A percentile compares a stretch with the other conserved stretches of the same genome.
Conservation (phyloP, 441 rosid species). For the Pelargonium citronellum region DNA sequence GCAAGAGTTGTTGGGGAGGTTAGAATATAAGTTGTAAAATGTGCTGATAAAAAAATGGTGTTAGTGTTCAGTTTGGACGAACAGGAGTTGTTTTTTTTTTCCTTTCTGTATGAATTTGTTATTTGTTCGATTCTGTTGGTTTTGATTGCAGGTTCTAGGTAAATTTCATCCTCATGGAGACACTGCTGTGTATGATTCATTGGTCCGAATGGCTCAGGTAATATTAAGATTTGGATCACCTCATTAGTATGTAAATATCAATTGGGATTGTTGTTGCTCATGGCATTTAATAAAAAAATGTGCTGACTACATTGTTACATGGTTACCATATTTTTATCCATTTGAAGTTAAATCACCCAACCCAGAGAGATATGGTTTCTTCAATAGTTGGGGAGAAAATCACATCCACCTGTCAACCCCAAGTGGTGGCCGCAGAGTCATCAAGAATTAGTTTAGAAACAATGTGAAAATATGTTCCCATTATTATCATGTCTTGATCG, state of each 20-base stretch:
- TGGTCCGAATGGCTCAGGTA: conserved; percentile 99
- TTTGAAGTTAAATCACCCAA: background rate
- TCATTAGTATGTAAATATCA: background rate
- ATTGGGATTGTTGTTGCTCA: too few species aligned
- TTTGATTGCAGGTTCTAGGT: conserved; percentile 64
- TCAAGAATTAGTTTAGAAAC: background rate
- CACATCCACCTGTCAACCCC: background rate
- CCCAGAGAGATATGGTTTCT: background rate
- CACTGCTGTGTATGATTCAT: conserved; percentile 82
- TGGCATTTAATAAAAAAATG: background rate
- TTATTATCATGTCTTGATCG: background rate
- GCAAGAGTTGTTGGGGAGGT: conserved; percentile 99
- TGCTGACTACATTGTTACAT: background rate
- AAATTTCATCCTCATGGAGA: conserved; percentile 98
- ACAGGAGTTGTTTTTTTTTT: background rate
- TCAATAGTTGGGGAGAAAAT: too few species aligned
- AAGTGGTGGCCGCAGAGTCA: background rate
- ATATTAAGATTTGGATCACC: background rate
- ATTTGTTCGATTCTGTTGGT: background rate
- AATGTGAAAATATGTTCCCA: too few species aligned
- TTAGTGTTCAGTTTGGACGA: background rate
- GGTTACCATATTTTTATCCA: background rate
- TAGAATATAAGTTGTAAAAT: conserved; percentile 4
- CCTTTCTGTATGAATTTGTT: background rate
- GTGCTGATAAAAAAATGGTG: background rate